Conservation (phyloP, 352 stramenopile species). For the Phytophthora pistaciae region DNA sequence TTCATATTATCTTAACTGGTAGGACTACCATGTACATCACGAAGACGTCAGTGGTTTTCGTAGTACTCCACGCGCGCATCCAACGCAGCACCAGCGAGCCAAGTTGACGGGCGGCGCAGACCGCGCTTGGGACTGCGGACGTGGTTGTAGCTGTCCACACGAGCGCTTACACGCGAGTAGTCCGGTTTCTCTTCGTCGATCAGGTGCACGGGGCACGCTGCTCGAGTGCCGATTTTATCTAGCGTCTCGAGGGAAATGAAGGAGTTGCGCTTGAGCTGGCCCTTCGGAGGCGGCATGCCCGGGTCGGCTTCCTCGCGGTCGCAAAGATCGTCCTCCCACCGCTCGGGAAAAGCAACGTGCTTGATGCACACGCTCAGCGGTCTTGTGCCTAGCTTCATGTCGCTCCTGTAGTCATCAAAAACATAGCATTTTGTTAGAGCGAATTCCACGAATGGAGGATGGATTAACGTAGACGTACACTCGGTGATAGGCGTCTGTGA, state of each 20-base stretch:
- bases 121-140: constrained; percentile 52
- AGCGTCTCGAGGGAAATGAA: constrained; percentile 73
- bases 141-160: constrained; percentile 73
- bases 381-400: constrained; percentile 77
- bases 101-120: constrained; percentile 63
- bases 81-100: constrained; percentile 48
- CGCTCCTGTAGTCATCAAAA: constrained; percentile 51
- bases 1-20: neutral
- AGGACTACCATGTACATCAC: neutral
- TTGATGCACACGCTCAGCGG: constrained; percentile 55
- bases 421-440: constrained; percentile 3
- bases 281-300: constrained; percentile 65
- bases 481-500: constrained; percentile 73
- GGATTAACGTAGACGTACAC: constrained; percentile 54
- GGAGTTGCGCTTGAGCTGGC: constrained; percentile 57
- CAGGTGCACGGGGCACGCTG: constrained; percentile 73
- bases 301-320: constrained; percentile 48
- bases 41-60: constrained; percentile 19
- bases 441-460: neutral
- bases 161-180: constrained; percentile 61
- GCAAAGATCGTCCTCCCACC: constrained; percentile 26
- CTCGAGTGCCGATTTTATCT: constrained; percentile 81
- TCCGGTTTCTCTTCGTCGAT: constrained; percentile 63
- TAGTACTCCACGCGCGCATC: constrained; percentile 37
- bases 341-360: constrained; percentile 58